These are phyloP conservation scores for Lithospermum erythrorhizon DNA, from an alignment of 257 asterid genomes.

Conservation along the genomic window DNA sequence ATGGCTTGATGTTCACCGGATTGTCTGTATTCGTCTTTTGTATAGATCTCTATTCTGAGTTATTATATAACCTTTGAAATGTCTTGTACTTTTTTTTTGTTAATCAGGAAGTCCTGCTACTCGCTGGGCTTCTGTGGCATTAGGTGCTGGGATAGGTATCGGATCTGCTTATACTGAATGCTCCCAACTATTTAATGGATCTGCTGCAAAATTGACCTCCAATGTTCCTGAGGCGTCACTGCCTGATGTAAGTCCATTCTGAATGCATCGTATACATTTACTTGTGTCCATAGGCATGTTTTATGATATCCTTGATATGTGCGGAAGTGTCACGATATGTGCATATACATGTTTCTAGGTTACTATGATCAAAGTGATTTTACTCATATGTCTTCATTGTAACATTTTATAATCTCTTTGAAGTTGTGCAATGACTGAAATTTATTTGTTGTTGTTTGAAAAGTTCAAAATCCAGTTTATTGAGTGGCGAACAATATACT, in stretches of 20 bases:
- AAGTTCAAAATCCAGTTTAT: too few relatives aligned
- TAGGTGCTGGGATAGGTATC: conserved; percentile 80
- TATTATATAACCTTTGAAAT: not conserved
- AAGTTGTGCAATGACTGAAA: too few relatives aligned
- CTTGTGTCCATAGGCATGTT: too few relatives aligned
- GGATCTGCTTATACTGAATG: conserved; percentile 90
- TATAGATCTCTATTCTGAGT: not conserved
- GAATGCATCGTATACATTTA: not conserved
- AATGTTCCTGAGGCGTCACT: conserved; percentile 21
- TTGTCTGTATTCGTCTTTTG: not conserved
- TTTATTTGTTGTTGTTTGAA: too few relatives aligned
- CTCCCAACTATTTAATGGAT: conserved; percentile 43
- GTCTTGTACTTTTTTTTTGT: not conserved
- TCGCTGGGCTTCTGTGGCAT: conserved; percentile 84
- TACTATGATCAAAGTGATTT: too few relatives aligned
- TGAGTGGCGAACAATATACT: too few relatives aligned
- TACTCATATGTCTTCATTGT: too few relatives aligned
- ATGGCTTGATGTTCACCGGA: not conserved
- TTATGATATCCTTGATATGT: too few relatives aligned
- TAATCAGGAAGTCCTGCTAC: conserved; percentile 77
- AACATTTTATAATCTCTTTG: too few relatives aligned
- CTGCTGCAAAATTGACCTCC: conserved; percentile 34
- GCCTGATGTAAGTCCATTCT: conserved; percentile 33
- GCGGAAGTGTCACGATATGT: too few relatives aligned
- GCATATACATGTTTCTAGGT: too few relatives aligned